Evolutionary conservation across 1,284 basidiomycete genomes (phyloP).

Genomic region (Puccinia hordei): DNA sequence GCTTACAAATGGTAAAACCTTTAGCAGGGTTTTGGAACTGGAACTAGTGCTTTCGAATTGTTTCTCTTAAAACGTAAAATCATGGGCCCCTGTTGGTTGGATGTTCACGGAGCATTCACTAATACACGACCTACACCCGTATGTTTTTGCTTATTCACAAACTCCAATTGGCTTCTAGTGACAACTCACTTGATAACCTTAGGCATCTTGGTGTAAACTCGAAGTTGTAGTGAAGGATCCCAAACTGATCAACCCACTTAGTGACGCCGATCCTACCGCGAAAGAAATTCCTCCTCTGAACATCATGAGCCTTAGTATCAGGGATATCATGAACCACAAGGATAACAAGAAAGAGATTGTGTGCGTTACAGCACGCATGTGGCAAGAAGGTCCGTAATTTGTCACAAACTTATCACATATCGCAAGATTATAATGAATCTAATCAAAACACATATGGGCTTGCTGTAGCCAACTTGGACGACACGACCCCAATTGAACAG

Average conservation of each 20-base stretch:
- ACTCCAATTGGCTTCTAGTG: background rate
- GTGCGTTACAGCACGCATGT: slow-evolving; percentile 78
- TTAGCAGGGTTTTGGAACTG: slow-evolving; percentile 86
- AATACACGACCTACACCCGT: slow-evolving; percentile 30
- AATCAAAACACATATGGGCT: background rate
- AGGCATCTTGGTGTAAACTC: slow-evolving; percentile 94
- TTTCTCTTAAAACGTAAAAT: slow-evolving; percentile 95
- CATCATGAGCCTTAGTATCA: slow-evolving; percentile 80
- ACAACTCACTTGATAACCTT: slow-evolving; percentile 30
- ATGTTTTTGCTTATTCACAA: slow-evolving; percentile 67
- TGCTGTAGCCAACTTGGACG: slow-evolving; percentile 75
- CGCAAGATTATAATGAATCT: too few relatives aligned
- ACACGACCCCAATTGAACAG: slow-evolving; percentile 81
- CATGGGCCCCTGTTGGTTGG: slow-evolving; percentile 98
- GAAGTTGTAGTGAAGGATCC: slow-evolving; percentile 84
- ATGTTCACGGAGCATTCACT: slow-evolving; percentile 70
- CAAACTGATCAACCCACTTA: slow-evolving; percentile 81
- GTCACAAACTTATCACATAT: background rate
- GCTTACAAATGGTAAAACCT: slow-evolving; percentile 76
- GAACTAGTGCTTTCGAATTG: slow-evolving; percentile 87
- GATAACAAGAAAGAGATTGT: slow-evolving; percentile 93
- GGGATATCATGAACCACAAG: slow-evolving; percentile 91
- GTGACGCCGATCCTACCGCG: slow-evolving; percentile 71
- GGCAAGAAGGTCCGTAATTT: slow-evolving; percentile 74
- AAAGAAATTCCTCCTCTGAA: slow-evolving; percentile 86